Conservation (phyloP, 305 asterid genomes). For the Fraxinus dipetala region DNA sequence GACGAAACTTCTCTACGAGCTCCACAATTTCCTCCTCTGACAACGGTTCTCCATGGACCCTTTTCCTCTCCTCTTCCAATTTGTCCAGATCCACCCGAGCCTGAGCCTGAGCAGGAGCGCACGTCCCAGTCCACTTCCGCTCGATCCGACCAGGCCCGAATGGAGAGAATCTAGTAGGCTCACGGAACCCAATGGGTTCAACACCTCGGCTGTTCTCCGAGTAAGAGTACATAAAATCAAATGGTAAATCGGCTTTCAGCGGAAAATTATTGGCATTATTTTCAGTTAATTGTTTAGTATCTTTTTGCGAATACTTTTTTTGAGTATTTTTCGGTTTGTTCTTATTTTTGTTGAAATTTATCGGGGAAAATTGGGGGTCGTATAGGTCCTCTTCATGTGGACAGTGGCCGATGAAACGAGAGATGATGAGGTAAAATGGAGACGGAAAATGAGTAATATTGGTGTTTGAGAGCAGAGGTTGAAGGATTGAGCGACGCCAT, state of each 20-base stretch:
- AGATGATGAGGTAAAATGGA: slow-evolving; percentile 11
- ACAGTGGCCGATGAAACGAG: slow-evolving; percentile 31
- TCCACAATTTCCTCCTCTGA: slow-evolving; percentile 60
- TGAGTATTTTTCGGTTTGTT: background rate
- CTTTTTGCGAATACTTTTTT: slow-evolving; percentile 5
- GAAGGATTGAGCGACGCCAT: slow-evolving; percentile 43
- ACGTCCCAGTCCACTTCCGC: slow-evolving; percentile 74
- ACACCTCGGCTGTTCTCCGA: slow-evolving; percentile 63
- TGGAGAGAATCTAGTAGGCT: slow-evolving; percentile 75
- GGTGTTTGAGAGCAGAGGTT: slow-evolving; percentile 9
- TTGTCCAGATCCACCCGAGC: slow-evolving; percentile 41
- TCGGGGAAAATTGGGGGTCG: slow-evolving; percentile 68
- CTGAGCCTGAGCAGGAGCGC: slow-evolving; percentile 39
- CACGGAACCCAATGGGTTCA: slow-evolving; percentile 75
- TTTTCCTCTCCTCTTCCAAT: slow-evolving; percentile 43
- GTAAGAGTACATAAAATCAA: slow-evolving; percentile 81
- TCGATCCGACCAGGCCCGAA: slow-evolving; percentile 85
- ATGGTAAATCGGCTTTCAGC: slow-evolving; percentile 52
- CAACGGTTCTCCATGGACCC: slow-evolving; percentile 62
- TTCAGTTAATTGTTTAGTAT: background rate
- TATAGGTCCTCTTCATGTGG: slow-evolving; percentile 27
- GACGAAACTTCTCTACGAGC: slow-evolving; percentile 76
- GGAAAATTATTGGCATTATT: slow-evolving; percentile 15
- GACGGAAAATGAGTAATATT: background rate
- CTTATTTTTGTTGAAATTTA: slow-evolving; percentile 14